Percentiles rank a stretch among this genome's conserved stretches.
Evolutionary conservation across 768 basidiomycete species (phyloP).

Genomic region (Grammothele lineata): DNA sequence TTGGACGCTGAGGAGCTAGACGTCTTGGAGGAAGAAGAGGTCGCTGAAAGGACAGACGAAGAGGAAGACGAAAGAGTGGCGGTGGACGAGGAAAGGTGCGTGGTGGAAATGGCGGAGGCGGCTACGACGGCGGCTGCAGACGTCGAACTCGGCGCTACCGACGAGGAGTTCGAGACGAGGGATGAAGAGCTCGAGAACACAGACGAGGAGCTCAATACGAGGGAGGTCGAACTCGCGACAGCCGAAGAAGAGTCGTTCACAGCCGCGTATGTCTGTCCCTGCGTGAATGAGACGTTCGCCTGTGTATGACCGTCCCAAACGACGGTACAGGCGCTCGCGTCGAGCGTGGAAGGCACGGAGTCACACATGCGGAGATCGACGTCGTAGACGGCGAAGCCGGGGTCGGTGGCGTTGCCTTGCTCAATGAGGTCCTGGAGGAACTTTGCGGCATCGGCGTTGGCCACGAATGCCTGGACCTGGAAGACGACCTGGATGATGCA

Average conservation of each 20-base stretch:
- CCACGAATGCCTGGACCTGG: slow-evolving; percentile 61
- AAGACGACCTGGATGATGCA: slow-evolving; percentile 65
- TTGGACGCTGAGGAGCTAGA: neutral
- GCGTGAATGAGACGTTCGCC: slow-evolving; percentile 3
- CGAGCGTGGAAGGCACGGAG: slow-evolving; percentile 35
- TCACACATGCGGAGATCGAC: slow-evolving; percentile 55
- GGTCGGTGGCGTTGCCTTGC: slow-evolving; percentile 43
- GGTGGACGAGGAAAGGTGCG: slow-evolving; percentile 3
- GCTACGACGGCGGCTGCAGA: neutral
- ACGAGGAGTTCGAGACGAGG: neutral
- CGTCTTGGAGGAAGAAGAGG: neutral
- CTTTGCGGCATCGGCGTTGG: slow-evolving; percentile 54
- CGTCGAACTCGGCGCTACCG: no score
- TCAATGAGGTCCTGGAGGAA: slow-evolving; percentile 48
- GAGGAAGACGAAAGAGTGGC: slow-evolving; percentile 6
- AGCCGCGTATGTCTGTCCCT: no score
- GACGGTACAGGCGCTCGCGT: slow-evolving; percentile 39
- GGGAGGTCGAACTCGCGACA: slow-evolving; percentile 1
- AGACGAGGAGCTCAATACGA: neutral
- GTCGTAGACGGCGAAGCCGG: slow-evolving; percentile 49
- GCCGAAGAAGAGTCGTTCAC: no score
- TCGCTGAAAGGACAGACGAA: slow-evolving; percentile 1
- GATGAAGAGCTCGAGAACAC: neutral
- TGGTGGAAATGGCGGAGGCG: neutral
- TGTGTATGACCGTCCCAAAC: slow-evolving; percentile 43